Evolutionary conservation across 1,139 yeast genomes (phyloP).

Genomic region (Taphrina populina): DNA sequence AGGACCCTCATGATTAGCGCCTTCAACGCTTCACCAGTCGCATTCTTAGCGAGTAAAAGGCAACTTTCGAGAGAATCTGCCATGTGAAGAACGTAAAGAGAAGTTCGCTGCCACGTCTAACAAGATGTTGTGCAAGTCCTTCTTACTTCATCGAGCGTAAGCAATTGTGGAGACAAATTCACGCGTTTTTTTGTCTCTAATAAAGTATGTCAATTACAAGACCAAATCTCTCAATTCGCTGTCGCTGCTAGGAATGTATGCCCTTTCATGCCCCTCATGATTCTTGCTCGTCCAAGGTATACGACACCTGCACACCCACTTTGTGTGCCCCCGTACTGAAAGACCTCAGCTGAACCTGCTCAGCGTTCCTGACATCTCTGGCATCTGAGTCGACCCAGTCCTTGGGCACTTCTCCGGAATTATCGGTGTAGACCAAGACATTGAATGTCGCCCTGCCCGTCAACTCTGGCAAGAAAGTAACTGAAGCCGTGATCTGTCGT

Average conservation of each 20-base stretch:
- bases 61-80: constrained; percentile 10
- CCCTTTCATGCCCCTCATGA: neutral
- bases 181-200: too few relatives aligned
- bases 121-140: too few relatives aligned
- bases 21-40: constrained; percentile 25
- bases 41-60: constrained; percentile 27
- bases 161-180: too few relatives aligned
- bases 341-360: constrained; percentile 65
- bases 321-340: constrained; percentile 69
- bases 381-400: constrained; percentile 87
- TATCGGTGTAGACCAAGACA: constrained; percentile 80
- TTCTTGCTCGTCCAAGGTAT: constrained; percentile 45
- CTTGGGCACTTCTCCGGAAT: constrained; percentile 65
- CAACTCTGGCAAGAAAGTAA: constrained; percentile 77
- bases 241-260: too few relatives aligned
- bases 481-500: constrained; percentile 85
- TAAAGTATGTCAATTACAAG: too few relatives aligned
- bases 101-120: too few relatives aligned
- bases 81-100: constrained; percentile 11
- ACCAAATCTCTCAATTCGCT: too few relatives aligned
- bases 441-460: constrained; percentile 73
- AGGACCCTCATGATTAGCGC: constrained; percentile 10
- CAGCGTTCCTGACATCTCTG: constrained; percentile 58
- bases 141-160: too few relatives aligned
- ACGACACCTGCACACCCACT: constrained; percentile 69